phyloP scores from a whole-genome alignment of 306 rosid species.

The Oxytropis ochrocephala region DNA sequence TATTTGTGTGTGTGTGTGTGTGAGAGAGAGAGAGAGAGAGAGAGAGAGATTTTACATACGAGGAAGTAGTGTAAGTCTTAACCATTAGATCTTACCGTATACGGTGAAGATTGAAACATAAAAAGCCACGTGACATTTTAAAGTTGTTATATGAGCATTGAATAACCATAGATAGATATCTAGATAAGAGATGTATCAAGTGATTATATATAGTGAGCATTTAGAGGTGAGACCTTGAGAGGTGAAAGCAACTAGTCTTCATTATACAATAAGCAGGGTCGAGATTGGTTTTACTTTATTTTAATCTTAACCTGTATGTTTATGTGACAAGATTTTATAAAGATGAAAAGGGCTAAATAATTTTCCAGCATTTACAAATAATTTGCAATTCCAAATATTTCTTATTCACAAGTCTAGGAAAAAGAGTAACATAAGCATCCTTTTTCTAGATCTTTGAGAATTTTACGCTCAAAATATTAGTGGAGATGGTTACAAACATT shows the following conservation, averaged over 20 bases:
- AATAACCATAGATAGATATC: background rate
- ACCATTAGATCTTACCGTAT: background rate
- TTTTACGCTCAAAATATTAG: constrained; percentile 6
- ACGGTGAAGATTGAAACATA: background rate
- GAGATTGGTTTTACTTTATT: background rate
- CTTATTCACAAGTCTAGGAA: background rate
- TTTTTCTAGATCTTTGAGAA: constrained; percentile 5
- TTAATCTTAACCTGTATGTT: background rate
- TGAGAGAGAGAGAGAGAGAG: background rate
- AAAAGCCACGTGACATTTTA: background rate
- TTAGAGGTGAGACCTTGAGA: background rate
- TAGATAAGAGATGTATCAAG: background rate
- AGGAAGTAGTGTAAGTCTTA: background rate
- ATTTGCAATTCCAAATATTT: constrained; percentile 1
- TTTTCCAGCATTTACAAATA: background rate
- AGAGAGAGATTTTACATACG: background rate
- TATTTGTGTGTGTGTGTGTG: background rate
- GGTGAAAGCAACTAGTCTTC: background rate
- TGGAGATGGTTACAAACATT: constrained; percentile 35
- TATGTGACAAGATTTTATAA: background rate
- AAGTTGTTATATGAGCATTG: background rate
- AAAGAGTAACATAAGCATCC: background rate
- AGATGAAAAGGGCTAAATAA: background rate
- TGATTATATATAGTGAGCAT: background rate
- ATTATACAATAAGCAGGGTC: background rate